phyloP scores from a whole-genome alignment of 805 yeast species.

The Grigorovia humatica region DNA sequence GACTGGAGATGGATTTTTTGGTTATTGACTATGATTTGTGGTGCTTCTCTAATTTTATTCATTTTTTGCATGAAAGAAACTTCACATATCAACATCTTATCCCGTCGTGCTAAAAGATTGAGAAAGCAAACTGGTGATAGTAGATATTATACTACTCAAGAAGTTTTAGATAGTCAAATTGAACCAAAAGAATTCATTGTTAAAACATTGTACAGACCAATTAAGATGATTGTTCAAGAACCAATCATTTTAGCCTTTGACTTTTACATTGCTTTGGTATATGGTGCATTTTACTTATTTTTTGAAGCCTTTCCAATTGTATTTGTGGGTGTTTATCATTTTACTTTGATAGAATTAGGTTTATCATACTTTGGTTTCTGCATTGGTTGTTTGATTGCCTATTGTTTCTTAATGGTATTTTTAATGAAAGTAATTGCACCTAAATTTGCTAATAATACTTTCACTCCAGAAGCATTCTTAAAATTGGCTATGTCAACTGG shows the following conservation, averaged over 20 bases:
- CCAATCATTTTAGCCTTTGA: conserved; percentile 49
- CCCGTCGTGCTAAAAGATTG: conserved; percentile 36
- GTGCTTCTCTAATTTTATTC: conserved; percentile 30
- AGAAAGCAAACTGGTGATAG: conserved; percentile 40
- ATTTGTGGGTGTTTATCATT: conserved; percentile 35
- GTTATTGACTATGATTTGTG: conserved; percentile 37
- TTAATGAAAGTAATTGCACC: conserved; percentile 23
- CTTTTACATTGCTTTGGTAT: conserved; percentile 40
- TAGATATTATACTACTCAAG: conserved; percentile 35
- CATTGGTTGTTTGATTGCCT: conserved; percentile 38
- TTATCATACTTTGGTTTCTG: conserved; percentile 37
- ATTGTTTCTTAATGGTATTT: conserved; percentile 18
- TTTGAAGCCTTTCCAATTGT: conserved; percentile 56
- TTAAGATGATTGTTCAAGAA: conserved; percentile 39
- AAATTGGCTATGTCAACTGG: conserved; percentile 35
- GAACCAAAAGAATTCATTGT: conserved; percentile 13
- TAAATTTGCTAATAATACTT: conserved; percentile 19
- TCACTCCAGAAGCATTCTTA: conserved; percentile 36
- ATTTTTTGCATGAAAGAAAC: conserved; percentile 41
- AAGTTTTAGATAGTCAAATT: conserved; percentile 23
- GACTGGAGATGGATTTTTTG: conserved; percentile 48
- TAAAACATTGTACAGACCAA: conserved; percentile 38
- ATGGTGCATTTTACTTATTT: conserved; percentile 44
- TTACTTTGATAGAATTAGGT: conserved; percentile 40
- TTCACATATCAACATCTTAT: conserved; percentile 34